These are phyloP conservation scores for Penstemon eatonii DNA, from an alignment of 257 asterid species.

Conservation along the genomic window DNA sequence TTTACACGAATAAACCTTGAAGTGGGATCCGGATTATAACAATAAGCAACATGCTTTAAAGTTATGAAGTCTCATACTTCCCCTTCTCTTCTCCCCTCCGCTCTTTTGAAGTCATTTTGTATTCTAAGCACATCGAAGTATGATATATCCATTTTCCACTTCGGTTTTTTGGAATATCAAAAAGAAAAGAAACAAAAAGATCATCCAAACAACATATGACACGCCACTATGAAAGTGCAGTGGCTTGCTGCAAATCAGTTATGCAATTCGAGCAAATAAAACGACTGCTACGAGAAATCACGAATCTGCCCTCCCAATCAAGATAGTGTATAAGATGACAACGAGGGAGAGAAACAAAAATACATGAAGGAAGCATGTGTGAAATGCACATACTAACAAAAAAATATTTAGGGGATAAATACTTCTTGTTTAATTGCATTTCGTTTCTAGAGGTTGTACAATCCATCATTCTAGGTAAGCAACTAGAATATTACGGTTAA, in stretches of 20 bases:
- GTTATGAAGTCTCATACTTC: background rate
- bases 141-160: background rate
- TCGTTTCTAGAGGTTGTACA: background rate
- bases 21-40: background rate
- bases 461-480: slow-evolving; percentile 1
- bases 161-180: background rate
- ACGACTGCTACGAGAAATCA: background rate
- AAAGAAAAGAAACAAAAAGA: background rate
- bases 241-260: background rate
- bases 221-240: background rate
- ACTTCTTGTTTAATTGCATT: background rate
- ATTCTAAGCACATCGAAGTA: background rate
- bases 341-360: background rate
- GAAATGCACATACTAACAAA: too few species aligned
- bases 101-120: background rate
- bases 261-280: background rate
- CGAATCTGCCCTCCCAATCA: background rate
- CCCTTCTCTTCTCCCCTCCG: background rate
- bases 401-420: background rate
- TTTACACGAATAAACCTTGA: background rate
- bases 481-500: slow-evolving; percentile 4
- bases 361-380: too few species aligned
- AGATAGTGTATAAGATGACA: background rate
- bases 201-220: background rate
- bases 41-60: background rate